Conservation (phyloP, 345 rosid species). For the Erodium maritimum region DNA sequence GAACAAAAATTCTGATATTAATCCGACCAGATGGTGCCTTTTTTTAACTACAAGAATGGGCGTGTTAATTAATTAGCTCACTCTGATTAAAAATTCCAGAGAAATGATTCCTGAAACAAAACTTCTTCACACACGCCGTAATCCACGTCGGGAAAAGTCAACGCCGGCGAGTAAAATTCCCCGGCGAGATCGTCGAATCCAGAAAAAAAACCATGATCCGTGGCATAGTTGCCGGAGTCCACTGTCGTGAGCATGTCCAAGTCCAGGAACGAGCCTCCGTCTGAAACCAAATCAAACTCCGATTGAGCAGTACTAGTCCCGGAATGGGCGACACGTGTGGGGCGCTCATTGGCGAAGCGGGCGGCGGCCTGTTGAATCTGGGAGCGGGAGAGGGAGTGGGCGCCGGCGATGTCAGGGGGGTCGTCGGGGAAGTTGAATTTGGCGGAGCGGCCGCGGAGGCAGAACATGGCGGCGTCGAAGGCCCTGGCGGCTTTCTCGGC, state of each 20-base stretch:
- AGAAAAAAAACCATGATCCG: conserved; percentile 6
- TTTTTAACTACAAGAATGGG: too few species aligned
- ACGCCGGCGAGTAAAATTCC: not conserved
- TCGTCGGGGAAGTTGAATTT: conserved; percentile 15
- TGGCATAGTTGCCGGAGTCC: not conserved
- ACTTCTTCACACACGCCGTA: conserved; percentile 2
- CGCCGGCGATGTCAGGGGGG: conserved; percentile 3
- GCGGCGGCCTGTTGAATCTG: conserved; percentile 13
- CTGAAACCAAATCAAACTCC: not conserved
- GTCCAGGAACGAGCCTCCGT: conserved; percentile 1
- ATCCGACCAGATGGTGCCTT: too few species aligned
- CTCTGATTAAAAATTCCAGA: conserved; percentile 7
- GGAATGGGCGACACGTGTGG: not conserved
- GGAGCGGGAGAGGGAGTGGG: conserved; percentile 6
- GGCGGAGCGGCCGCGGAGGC: conserved; percentile 16
- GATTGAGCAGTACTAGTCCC: not conserved
- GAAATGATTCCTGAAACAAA: conserved; percentile 6
- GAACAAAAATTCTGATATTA: too few species aligned
- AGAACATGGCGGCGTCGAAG: conserved; percentile 18
- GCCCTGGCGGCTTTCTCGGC: conserved; percentile 19
- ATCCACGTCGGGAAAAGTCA: not conserved
- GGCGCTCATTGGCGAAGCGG: conserved; percentile 9
- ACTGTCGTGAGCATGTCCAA: not conserved
- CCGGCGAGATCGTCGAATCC: conserved; percentile 9
- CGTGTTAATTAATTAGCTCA: too few species aligned